Percentiles rank a stretch among this genome's conserved stretches.
phyloP scores from a whole-genome alignment of 2,329 filamentous ascomycete genomes.

The Uncinocarpus reesii region DNA sequence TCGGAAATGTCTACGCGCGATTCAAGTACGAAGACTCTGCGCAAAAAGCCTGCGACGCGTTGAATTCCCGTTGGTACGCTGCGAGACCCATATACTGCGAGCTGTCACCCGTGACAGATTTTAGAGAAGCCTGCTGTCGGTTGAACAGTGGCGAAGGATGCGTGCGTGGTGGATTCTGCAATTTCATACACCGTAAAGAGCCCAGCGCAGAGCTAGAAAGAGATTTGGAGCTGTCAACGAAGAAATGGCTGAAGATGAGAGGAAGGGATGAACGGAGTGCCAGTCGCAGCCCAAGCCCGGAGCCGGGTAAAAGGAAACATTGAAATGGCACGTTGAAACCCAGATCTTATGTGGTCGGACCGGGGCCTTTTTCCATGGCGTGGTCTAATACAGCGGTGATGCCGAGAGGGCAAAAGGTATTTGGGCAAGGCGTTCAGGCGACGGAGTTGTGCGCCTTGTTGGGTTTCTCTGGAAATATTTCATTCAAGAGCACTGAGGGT shows the following conservation, averaged over 20 bases:
- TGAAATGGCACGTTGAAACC: slow-evolving; percentile 30
- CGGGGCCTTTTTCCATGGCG: not conserved
- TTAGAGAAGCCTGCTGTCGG: slow-evolving; percentile 92
- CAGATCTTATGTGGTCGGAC: not conserved
- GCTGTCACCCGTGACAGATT: slow-evolving; percentile 91
- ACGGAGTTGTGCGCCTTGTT: slow-evolving; percentile 2
- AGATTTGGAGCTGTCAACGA: slow-evolving; percentile 76
- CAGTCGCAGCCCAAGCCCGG: slow-evolving; percentile 73
- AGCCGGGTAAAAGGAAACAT: slow-evolving; percentile 64
- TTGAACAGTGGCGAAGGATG: slow-evolving; percentile 92
- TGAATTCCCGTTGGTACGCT: slow-evolving; percentile 95
- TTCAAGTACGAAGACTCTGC: slow-evolving; percentile 99
- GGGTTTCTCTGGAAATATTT: not conserved
- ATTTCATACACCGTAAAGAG: slow-evolving; percentile 98
- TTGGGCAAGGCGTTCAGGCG: slow-evolving; percentile 11
- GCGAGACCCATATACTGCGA: slow-evolving; percentile 97
- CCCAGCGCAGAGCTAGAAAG: slow-evolving; percentile 77
- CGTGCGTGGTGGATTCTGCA: slow-evolving; percentile 93
- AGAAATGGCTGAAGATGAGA: slow-evolving; percentile 87
- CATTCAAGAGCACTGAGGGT: not conserved
- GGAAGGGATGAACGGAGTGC: slow-evolving; percentile 76
- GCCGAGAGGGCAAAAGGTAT: not conserved
- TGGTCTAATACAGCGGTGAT: not conserved
- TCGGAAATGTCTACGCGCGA: slow-evolving; percentile 97
- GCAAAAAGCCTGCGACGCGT: slow-evolving; percentile 82